Evolutionary conservation across 495 filamentous ascomycete genomes (phyloP).

Genomic region (Podospora didyma): DNA sequence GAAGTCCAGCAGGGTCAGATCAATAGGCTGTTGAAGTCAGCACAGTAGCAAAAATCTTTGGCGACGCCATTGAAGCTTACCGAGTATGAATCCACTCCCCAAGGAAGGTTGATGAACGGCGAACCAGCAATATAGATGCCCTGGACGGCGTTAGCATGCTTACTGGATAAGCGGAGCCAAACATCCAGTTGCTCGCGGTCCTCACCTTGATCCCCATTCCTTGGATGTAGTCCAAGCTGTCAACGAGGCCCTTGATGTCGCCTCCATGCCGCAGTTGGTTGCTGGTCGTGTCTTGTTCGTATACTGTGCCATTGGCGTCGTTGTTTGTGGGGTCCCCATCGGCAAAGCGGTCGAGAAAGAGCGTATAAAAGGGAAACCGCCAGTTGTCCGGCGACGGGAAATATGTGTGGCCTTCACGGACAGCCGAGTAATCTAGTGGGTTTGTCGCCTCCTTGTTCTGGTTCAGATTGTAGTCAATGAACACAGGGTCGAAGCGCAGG

Average conservation of each 20-base stretch:
- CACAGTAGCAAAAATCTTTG: slow-evolving; percentile 53
- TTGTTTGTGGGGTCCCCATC: slow-evolving; percentile 69
- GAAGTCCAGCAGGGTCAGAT: slow-evolving; percentile 25
- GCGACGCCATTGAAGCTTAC: slow-evolving; percentile 15
- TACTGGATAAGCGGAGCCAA: background rate
- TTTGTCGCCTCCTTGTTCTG: slow-evolving; percentile 52
- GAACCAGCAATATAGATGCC: slow-evolving; percentile 64
- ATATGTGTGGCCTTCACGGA: slow-evolving; percentile 55
- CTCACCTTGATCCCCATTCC: slow-evolving; percentile 60
- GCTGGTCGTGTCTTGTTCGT: slow-evolving; percentile 60
- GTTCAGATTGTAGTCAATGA: slow-evolving; percentile 58
- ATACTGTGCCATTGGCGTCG: slow-evolving; percentile 61
- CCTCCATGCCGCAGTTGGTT: slow-evolving; percentile 69
- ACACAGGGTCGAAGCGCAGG: slow-evolving; percentile 52
- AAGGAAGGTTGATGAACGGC: slow-evolving; percentile 32
- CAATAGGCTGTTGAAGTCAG: slow-evolving; percentile 50
- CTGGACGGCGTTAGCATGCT: slow-evolving; percentile 24
- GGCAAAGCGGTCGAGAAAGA: slow-evolving; percentile 65
- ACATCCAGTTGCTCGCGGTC: background rate
- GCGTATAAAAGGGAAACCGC: slow-evolving; percentile 66
- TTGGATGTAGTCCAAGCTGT: slow-evolving; percentile 68
- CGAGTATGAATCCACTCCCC: slow-evolving; percentile 53
- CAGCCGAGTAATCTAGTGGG: slow-evolving; percentile 58
- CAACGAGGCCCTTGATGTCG: slow-evolving; percentile 58
- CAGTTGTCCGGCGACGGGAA: slow-evolving; percentile 59